Evolutionary conservation across 345 rosid genomes (phyloP).

Genomic region (Leavenworthia alabamica): DNA sequence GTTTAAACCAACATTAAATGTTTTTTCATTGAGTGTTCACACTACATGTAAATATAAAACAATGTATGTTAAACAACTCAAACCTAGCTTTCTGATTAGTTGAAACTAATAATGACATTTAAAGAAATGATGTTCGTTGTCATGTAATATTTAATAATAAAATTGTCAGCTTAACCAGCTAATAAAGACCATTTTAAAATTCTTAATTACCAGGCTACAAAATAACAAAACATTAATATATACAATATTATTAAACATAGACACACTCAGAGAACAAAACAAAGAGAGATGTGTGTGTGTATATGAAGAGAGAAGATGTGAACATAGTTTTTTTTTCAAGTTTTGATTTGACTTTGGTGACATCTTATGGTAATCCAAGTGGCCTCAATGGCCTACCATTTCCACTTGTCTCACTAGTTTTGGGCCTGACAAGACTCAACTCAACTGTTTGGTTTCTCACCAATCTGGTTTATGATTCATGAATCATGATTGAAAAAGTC

Average conservation of each 20-base stretch:
- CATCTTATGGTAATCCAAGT: neutral
- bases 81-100: conserved; percentile 14
- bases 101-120: neutral
- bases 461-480: neutral
- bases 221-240: neutral
- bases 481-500: neutral
- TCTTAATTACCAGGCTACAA: neutral
- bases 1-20: neutral
- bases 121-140: conserved; percentile 5
- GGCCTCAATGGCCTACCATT: conserved; percentile 1
- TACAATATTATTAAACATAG: neutral
- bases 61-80: conserved; percentile 2
- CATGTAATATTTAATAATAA: conserved; percentile 1
- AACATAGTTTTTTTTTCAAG: neutral
- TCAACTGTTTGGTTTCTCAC: conserved; percentile 16
- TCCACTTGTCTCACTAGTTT: neutral
- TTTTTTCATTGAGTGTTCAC: conserved; percentile 15
- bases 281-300: neutral
- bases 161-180: conserved; percentile 18
- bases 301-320: neutral
- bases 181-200: neutral
- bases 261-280: conserved; percentile 20
- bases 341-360: conserved; percentile 7
- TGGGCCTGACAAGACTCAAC: neutral
- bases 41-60: neutral